Conservation (phyloP, 441 rosid genomes). For the Pelargonium cotyledonis region DNA sequence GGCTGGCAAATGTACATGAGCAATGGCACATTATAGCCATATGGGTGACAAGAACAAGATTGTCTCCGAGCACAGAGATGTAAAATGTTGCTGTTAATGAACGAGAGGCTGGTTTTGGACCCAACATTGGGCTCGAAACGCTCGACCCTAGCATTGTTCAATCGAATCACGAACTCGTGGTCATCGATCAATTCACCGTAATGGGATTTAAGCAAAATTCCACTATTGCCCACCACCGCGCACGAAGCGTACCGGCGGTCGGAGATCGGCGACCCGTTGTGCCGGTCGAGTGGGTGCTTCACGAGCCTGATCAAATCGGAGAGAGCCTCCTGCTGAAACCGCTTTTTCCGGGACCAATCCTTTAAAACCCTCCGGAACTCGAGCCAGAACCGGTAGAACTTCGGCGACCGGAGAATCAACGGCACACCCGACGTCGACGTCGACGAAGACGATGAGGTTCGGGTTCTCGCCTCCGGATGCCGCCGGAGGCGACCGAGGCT, state of each 20-base stretch:
- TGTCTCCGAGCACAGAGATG: slow-evolving; percentile 61
- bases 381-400: slow-evolving; percentile 58
- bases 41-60: slow-evolving; percentile 74
- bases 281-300: slow-evolving; percentile 51
- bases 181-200: slow-evolving; percentile 58
- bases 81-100: slow-evolving; percentile 77
- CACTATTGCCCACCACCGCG: slow-evolving; percentile 91
- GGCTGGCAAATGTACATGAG: slow-evolving; percentile 83
- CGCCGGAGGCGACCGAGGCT: slow-evolving; percentile 29
- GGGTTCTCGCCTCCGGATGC: neutral
- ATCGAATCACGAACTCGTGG: slow-evolving; percentile 70
- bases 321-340: slow-evolving; percentile 49
- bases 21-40: slow-evolving; percentile 57
- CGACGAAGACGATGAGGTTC: slow-evolving; percentile 17
- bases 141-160: slow-evolving; percentile 70
- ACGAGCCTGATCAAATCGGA: slow-evolving; percentile 44
- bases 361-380: slow-evolving; percentile 57
- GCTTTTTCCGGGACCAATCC: slow-evolving; percentile 48
- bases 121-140: slow-evolving; percentile 54
- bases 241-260: slow-evolving; percentile 54
- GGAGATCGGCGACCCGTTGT: slow-evolving; percentile 29
- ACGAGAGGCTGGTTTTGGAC: slow-evolving; percentile 59
- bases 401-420: slow-evolving; percentile 47
- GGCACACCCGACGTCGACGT: slow-evolving; percentile 31
- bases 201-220: slow-evolving; percentile 51